Base-by-base conservation (phyloP, 805 yeast genomes). In the Teunomyces gatunensis region DNA sequence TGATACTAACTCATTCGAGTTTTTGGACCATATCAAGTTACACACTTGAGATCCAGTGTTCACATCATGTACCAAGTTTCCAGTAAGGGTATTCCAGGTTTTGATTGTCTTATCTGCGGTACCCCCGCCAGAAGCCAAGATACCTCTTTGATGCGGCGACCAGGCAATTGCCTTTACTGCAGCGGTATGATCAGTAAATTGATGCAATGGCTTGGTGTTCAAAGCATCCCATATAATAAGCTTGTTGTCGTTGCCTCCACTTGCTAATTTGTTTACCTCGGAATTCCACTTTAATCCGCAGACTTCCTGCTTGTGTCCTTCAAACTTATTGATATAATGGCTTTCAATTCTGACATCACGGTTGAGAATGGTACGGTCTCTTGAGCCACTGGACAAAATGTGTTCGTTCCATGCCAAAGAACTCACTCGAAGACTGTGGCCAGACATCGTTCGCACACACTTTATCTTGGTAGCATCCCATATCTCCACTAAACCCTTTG, bases 21-120 rank as follows among this genome's bases (percentile, higher is more conserved):
- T 91, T 57, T 84, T 83, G 13, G 96, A 87, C 99, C 99, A 94
- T 6, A 84, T 80, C 61, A 94, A 76, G 59, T 92, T 92, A 71
- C 99, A 94, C 39, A 94, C 95, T 64, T 94, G 99, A 3, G 97
- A 89, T 0, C 97, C 97, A 0, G 98, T 89, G 59, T 92, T 95
- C n/a, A 87, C 82, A 55, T 89, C 94, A 57, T 82, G 79, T 10
- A 88, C 60, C 49, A 85, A 80, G 20, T 76, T 64, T 1, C 97
- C 96, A 6, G 86, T 87, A 39, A 84, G 68, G 0, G 96, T 86
- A 64, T 91, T 94, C 98, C 98, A 94, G 20, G 90, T 82, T 64
- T 91, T 88, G 56, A 94, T 85, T 34, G 84, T 78, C 48, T 92
- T 82, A 66, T 94, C 99, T 1, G 95, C 91, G 0, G 98, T 90